Conservation (phyloP, 495 filamentous ascomycete species). For the Letharia columbiana region DNA sequence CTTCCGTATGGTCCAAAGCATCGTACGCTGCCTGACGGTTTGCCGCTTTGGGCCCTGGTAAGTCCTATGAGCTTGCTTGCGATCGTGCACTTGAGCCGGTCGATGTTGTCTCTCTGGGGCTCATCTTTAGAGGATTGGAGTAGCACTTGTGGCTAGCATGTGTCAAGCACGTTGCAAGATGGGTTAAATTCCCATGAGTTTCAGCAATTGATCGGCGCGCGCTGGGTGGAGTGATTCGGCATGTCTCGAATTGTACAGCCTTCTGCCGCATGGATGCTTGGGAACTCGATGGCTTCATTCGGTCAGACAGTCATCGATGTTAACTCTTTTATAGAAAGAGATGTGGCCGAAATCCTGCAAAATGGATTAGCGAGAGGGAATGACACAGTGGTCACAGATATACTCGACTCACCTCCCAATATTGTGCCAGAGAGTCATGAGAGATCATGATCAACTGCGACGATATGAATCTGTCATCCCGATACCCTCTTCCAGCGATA, state of each 20-base stretch:
- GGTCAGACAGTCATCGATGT: slow-evolving; percentile 51
- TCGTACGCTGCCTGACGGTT: not conserved
- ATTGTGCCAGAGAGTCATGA: slow-evolving; percentile 67
- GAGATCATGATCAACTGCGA: slow-evolving; percentile 73
- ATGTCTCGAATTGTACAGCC: not conserved
- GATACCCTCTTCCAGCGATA: slow-evolving; percentile 62
- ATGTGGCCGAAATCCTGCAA: slow-evolving; percentile 59
- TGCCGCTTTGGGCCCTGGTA: not conserved
- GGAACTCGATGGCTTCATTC: not conserved
- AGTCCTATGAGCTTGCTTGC: not conserved
- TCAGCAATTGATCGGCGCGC: not conserved
- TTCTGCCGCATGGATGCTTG: not conserved
- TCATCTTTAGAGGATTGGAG: not conserved
- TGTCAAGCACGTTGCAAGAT: not conserved
- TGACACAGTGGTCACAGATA: not conserved
- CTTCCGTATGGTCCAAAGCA: not conserved
- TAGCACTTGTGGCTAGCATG: not conserved
- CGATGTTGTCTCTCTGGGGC: not conserved
- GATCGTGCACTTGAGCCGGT: not conserved
- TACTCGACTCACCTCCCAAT: slow-evolving; percentile 52
- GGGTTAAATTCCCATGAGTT: not conserved
- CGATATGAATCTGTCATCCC: slow-evolving; percentile 59
- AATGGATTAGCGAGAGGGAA: not conserved
- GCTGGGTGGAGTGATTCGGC: not conserved
- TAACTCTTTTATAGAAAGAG: slow-evolving; percentile 68